Conservation (phyloP, 2,329 filamentous ascomycete species). For the Epichloe sibirici region DNA sequence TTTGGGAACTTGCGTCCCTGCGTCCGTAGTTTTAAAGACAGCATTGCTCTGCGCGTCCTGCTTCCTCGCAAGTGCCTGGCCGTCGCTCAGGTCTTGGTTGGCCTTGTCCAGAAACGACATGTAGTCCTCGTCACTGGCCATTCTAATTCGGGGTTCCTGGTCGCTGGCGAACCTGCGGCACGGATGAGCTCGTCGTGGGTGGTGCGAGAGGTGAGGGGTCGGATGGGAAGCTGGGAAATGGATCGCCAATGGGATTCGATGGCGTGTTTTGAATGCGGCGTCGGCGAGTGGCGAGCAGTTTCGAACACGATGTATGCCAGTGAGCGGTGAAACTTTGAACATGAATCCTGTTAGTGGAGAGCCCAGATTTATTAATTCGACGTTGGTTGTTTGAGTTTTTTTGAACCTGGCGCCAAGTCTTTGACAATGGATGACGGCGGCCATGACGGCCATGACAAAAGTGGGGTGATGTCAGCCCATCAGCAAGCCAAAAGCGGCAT, state of each 20-base stretch:
- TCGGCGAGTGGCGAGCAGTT: neutral
- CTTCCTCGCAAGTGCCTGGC: slow-evolving; percentile 9
- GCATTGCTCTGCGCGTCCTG: slow-evolving; percentile 10
- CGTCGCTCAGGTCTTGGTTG: slow-evolving; percentile 60
- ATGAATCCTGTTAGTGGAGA: neutral
- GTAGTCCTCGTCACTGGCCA: slow-evolving; percentile 75
- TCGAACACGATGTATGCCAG: neutral
- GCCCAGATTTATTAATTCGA: neutral
- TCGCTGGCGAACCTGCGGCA: slow-evolving; percentile 4
- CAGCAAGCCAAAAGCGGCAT: neutral
- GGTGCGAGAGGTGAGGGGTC: neutral
- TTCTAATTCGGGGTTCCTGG: slow-evolving; percentile 20
- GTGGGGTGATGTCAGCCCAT: slow-evolving; percentile 20
- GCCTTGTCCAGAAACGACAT: slow-evolving; percentile 77
- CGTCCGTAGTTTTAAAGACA: slow-evolving; percentile 40
- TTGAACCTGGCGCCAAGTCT: neutral
- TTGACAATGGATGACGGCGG: neutral
- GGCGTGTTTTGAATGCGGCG: neutral
- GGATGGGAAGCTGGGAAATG: neutral
- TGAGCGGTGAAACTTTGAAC: neutral
- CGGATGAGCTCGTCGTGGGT: slow-evolving; percentile 7
- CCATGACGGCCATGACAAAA: slow-evolving; percentile 4
- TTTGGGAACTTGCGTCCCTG: slow-evolving; percentile 47
- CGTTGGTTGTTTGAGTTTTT: neutral
- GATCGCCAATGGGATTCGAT: neutral